phyloP scores from a whole-genome alignment of 2,329 filamentous ascomycete genomes.

The Xylaria sp. region DNA sequence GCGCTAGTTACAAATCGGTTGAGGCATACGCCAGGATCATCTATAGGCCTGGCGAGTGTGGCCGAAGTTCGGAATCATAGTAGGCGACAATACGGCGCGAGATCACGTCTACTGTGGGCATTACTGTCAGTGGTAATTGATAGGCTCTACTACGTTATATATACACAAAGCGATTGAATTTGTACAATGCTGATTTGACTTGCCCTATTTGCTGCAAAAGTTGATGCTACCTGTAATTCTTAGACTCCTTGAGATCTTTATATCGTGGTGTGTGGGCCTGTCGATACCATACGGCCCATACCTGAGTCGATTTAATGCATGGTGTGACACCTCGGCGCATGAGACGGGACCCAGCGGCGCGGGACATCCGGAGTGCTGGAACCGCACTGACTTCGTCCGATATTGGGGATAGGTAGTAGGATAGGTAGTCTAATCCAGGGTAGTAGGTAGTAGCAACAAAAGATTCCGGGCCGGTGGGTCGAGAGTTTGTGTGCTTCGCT shows the following conservation, averaged over 20 bases:
- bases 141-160: slow-evolving; percentile 22
- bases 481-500: slow-evolving; percentile 17
- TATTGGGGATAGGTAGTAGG: not conserved
- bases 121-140: slow-evolving; percentile 4
- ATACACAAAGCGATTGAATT: slow-evolving; percentile 25
- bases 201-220: not conserved
- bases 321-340: slow-evolving; percentile 26
- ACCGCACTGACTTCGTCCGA: slow-evolving; percentile 23
- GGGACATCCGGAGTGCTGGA: slow-evolving; percentile 27
- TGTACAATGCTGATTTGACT: slow-evolving; percentile 3
- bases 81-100: slow-evolving; percentile 31
- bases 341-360: slow-evolving; percentile 25
- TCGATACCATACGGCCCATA: not conserved
- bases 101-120: slow-evolving; percentile 22
- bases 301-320: slow-evolving; percentile 23
- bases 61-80: slow-evolving; percentile 27
- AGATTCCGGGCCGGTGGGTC: slow-evolving; percentile 28
- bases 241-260: not conserved
- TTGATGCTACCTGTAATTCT: not conserved
- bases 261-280: not conserved
- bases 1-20: not conserved
- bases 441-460: not conserved
- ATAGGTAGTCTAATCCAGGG: not conserved
- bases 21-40: not conserved
- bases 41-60: slow-evolving; percentile 9